phyloP scores from a whole-genome alignment of 2,329 filamentous ascomycete species.

The Cladosporium sp. region DNA sequence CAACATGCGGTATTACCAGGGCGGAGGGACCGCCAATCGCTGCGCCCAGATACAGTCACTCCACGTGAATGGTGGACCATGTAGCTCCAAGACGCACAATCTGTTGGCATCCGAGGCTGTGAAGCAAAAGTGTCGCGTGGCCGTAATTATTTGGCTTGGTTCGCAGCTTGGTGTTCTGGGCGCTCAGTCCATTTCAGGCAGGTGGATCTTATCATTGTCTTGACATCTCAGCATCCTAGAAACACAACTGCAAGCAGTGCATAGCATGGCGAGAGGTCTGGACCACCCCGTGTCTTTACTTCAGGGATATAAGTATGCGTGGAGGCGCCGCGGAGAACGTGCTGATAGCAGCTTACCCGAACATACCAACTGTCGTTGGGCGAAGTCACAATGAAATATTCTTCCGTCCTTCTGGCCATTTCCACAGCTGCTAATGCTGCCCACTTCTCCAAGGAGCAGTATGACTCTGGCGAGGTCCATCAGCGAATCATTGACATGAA shows the following conservation, averaged over 20 bases:
- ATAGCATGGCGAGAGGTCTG: neutral
- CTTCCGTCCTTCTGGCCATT: slow-evolving; percentile 13
- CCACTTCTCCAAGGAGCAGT: slow-evolving; percentile 27
- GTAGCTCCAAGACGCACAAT: too few relatives aligned
- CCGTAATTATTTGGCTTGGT: too few relatives aligned
- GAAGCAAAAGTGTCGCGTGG: too few relatives aligned
- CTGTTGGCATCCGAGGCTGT: too few relatives aligned
- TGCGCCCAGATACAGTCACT: too few relatives aligned
- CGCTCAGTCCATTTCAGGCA: slow-evolving; percentile 11
- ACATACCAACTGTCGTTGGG: neutral
- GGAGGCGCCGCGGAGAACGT: neutral
- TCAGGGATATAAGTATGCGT: neutral
- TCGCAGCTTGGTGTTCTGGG: neutral
- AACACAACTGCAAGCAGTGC: neutral
- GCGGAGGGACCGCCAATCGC: too few relatives aligned
- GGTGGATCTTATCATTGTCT: slow-evolving; percentile 5
- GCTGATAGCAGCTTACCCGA: neutral
- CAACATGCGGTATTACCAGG: too few relatives aligned
- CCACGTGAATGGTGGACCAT: too few relatives aligned
- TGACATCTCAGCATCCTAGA: neutral
- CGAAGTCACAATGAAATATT: slow-evolving; percentile 15
- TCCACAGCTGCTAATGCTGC: slow-evolving; percentile 13
- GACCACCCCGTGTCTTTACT: neutral
- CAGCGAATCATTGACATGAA: slow-evolving; percentile 31
- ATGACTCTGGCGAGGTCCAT: slow-evolving; percentile 36